phyloP scores from a whole-genome alignment of 31 red algal genomes.

The Asparagopsis taxiformis region DNA sequence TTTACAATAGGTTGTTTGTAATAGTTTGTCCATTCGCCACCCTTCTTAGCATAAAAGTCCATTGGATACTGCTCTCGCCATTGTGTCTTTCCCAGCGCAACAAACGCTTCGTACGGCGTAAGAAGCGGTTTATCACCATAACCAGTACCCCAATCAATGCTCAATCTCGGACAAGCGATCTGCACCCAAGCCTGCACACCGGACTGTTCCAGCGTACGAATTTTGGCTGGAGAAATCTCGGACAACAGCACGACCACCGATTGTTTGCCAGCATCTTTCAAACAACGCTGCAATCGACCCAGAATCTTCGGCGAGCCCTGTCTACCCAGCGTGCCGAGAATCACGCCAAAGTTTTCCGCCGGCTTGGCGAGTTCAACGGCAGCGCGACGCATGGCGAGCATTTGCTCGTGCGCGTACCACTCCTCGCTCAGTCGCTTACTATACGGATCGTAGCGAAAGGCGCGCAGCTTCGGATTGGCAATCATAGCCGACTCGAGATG shows the following conservation, averaged over 20 bases:
- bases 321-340: conserved; percentile 95
- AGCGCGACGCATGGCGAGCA: conserved; percentile 57
- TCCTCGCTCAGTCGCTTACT: conserved; percentile 83
- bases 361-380: conserved; percentile 53
- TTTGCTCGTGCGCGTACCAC: conserved; percentile 72
- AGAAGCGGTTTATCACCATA: conserved; percentile 70
- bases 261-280: conserved; percentile 39
- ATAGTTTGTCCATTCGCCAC: conserved; percentile 96
- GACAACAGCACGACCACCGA: conserved; percentile 78
- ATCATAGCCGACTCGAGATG: conserved; percentile 99
- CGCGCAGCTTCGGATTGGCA: conserved; percentile 84
- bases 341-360: conserved; percentile 72
- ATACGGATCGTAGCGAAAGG: conserved; percentile 97
- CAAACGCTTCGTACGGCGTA: conserved; percentile 85
- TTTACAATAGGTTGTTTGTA: conserved; percentile 51
- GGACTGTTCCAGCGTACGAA: conserved; percentile 44
- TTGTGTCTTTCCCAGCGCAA: conserved; percentile 73
- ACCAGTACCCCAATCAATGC: conserved; percentile 95
- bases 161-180: conserved; percentile 95
- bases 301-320: conserved; percentile 93
- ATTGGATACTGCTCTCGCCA: conserved; percentile 94
- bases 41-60: conserved; percentile 96
- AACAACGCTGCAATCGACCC: conserved; percentile 29
- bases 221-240: conserved; percentile 85
- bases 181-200: conserved; percentile 97